Conservation (phyloP, 75 land plant genomes). For the Sequoiadendron giganteum region DNA sequence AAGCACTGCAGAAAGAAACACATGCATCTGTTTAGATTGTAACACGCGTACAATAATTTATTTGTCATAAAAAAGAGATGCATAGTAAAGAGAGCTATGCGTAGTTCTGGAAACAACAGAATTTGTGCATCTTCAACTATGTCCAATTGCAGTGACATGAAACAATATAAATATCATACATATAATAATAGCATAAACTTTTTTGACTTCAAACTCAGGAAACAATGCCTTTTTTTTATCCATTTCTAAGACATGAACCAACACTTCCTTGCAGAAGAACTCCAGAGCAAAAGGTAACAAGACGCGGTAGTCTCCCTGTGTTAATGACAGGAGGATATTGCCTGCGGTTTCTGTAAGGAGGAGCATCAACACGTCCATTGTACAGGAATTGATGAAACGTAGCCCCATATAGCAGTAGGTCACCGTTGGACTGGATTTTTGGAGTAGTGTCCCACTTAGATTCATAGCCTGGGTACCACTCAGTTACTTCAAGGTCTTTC, state of each 20-base stretch:
- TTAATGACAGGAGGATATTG: neutral
- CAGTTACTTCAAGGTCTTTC: conserved; percentile 18
- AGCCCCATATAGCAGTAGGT: conserved; percentile 28
- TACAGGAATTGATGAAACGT: conserved; percentile 33
- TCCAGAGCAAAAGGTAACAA: neutral
- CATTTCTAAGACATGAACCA: neutral
- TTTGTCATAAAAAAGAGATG: too few relatives aligned
- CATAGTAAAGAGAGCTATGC: too few relatives aligned
- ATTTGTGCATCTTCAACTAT: too few relatives aligned
- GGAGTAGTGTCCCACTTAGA: conserved; percentile 24
- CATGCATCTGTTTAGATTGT: too few relatives aligned
- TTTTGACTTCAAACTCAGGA: too few relatives aligned
- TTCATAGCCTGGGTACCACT: conserved; percentile 16
- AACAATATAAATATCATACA: too few relatives aligned
- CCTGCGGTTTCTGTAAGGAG: neutral
- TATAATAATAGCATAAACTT: too few relatives aligned
- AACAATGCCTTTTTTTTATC: neutral
- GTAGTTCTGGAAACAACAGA: too few relatives aligned
- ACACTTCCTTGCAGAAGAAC: neutral
- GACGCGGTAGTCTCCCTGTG: neutral
- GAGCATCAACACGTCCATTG: neutral
- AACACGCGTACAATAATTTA: too few relatives aligned
- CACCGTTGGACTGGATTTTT: conserved; percentile 24
- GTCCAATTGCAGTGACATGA: too few relatives aligned
- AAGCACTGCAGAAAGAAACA: too few relatives aligned